These are phyloP conservation scores for Boletales sp. DNA, from an alignment of 768 basidiomycete genomes.

Conservation along the genomic window DNA sequence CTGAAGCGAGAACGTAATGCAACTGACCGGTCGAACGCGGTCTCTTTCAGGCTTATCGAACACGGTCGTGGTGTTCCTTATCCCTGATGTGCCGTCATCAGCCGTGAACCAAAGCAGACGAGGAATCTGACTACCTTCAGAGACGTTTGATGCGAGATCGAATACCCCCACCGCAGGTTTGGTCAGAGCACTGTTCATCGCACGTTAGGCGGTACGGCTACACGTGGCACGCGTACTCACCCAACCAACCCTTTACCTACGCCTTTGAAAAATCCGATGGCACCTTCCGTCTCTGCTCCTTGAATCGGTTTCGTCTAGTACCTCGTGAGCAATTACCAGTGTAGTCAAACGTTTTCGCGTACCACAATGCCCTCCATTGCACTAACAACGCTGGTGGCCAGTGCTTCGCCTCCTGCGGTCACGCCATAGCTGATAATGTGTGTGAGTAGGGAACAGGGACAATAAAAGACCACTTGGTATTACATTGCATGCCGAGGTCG, in stretches of 20 bases:
- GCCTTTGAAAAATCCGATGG: constrained; percentile 96
- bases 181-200: constrained; percentile 67
- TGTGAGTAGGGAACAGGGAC: not conserved
- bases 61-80: constrained; percentile 97
- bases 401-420: constrained; percentile 88
- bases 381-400: constrained; percentile 91
- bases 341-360: constrained; percentile 21
- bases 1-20: not conserved
- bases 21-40: constrained; percentile 70
- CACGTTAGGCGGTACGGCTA: not conserved
- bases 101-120: not conserved
- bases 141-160: constrained; percentile 91
- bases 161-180: constrained; percentile 97
- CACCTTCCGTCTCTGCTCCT: constrained; percentile 92
- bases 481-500: constrained; percentile 95
- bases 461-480: constrained; percentile 18
- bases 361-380: constrained; percentile 96
- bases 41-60: constrained; percentile 92
- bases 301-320: constrained; percentile 91
- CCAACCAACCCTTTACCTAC: constrained; percentile 96
- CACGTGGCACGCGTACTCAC: constrained; percentile 37
- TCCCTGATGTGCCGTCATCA: constrained; percentile 49
- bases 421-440: constrained; percentile 76
- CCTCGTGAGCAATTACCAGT: constrained; percentile 1
- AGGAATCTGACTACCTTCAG: constrained; percentile 59